Evolutionary conservation across 2,329 filamentous ascomycete genomes (phyloP), one percentile per base, ranked within the genome.

Genomic region (Curvularia spicifera): DNA sequence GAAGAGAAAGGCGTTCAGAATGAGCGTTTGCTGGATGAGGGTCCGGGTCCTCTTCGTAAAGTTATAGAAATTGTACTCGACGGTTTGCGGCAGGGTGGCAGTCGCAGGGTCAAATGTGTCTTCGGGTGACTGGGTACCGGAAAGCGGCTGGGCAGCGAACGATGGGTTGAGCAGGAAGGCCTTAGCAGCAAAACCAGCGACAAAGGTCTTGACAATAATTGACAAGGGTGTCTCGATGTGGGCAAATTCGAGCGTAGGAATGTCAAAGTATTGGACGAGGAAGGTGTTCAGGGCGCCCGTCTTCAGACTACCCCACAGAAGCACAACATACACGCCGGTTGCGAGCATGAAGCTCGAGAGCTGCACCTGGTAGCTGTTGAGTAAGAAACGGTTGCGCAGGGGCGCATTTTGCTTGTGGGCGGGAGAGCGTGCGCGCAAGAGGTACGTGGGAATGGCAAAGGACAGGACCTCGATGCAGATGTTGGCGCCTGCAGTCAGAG

Each of bases 161-260:
- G 86, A 84, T 1, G 89, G 87, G 39, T 86, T 85, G 75, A 97
- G 96, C 65, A 97, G 86, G 74, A 96, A 94, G 45, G 85, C 84
- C 60, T 87, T 87, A 4, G 89, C 87, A 0, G 91, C 90, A 60
- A 87, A 81, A 2, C 93, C 93, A 18, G 91, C 83, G 1, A 89
- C 87, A 3, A 92, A 77, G 47, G 91, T 82, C 8, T 84, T 82
- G 40, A 84, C 75, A 37, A 87, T 47, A 10, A 82, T 67, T 7
- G 70, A 60, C 22, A 73, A 45, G 5, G 78, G 85, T 1, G 84
- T 85, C 10, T 89, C 85, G 22, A 84, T 80, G 73, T 94, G 87
- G 2, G 88, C 90, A 12, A 84, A 82, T 61, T 86, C 84, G 48
- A 97, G 81, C 29, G 87, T 89, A 6, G 85, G 84, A 51, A 97